These are phyloP conservation scores for Claviceps sp. DNA, from an alignment of 2,329 filamentous ascomycete genomes.

Conservation along the genomic window DNA sequence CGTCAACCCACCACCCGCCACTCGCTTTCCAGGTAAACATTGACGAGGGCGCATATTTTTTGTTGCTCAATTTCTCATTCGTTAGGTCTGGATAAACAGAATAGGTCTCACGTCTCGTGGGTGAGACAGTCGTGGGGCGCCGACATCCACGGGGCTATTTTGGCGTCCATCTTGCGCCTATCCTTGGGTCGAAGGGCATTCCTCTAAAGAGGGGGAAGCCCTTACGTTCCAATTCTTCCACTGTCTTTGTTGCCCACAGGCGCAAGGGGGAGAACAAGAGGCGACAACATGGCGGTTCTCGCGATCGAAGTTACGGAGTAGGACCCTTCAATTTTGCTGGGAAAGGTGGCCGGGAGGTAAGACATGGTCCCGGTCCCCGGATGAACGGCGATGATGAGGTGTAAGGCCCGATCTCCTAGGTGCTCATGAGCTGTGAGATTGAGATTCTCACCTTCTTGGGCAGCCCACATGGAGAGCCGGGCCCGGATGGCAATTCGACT, in stretches of 20 bases:
- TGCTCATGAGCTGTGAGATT: neutral
- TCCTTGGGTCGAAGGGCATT: conserved; percentile 6
- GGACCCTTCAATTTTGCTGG: neutral
- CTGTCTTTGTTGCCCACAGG: neutral
- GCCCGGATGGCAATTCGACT: neutral
- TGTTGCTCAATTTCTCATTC: neutral
- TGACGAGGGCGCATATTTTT: neutral
- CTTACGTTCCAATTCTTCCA: neutral
- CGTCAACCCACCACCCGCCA: neutral
- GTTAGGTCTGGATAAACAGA: neutral
- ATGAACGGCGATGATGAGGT: neutral
- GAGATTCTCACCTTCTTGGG: neutral
- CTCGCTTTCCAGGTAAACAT: neutral
- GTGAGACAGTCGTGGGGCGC: conserved; percentile 8
- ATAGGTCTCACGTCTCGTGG: neutral
- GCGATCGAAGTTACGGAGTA: neutral
- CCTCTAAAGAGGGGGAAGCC: conserved; percentile 4
- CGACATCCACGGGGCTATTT: conserved; percentile 1
- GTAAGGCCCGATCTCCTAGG: neutral
- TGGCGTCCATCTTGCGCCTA: conserved; percentile 1
- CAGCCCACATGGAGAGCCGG: neutral
- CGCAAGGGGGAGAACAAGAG: neutral
- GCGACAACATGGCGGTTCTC: neutral
- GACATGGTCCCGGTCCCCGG: neutral
- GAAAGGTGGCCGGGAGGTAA: neutral